A percentile compares a stretch with the other conserved stretches of the same genome.
phyloP scores from a whole-genome alignment of 106 monocot genomes.

The Acorus gramineus region DNA sequence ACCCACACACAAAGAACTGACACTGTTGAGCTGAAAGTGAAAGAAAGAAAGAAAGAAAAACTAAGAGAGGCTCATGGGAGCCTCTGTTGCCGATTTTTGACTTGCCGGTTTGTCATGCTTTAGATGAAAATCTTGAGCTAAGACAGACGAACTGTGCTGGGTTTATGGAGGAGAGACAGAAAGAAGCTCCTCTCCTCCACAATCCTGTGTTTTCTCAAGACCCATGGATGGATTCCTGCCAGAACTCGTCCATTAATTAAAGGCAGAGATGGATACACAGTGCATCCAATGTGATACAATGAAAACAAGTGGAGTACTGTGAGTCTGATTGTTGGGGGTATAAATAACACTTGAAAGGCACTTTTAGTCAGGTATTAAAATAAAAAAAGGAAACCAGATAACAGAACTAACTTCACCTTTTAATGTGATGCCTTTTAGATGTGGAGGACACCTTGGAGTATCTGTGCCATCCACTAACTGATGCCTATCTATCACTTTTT shows the following conservation, averaged over 20 bases:
- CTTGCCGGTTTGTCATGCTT: constrained; percentile 21
- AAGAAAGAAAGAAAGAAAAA: constrained; percentile 1
- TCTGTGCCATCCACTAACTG: constrained; percentile 10
- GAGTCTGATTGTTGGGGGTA: constrained; percentile 1
- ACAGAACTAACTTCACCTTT: too few relatives aligned
- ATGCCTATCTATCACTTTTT: constrained; percentile 9
- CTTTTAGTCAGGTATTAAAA: too few relatives aligned
- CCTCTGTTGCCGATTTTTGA: constrained; percentile 11
- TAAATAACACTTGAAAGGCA: too few relatives aligned
- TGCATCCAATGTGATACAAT: neutral
- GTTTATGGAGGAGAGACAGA: neutral
- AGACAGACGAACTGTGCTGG: constrained; percentile 8
- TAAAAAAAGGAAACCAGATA: too few relatives aligned
- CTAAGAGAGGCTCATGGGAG: neutral
- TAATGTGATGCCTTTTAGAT: too few relatives aligned
- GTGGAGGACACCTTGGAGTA: neutral
- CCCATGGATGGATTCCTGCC: constrained; percentile 9
- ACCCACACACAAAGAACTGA: neutral
- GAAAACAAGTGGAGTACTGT: neutral
- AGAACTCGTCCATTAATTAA: neutral
- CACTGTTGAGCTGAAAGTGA: too few relatives aligned
- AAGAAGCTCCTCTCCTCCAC: neutral
- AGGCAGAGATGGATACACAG: neutral
- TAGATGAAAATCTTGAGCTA: neutral
- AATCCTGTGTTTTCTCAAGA: neutral